Evolutionary conservation across 345 rosid genomes (phyloP), one percentile per base, ranked within the genome.

Genomic region (Rhizophora mangle): DNA sequence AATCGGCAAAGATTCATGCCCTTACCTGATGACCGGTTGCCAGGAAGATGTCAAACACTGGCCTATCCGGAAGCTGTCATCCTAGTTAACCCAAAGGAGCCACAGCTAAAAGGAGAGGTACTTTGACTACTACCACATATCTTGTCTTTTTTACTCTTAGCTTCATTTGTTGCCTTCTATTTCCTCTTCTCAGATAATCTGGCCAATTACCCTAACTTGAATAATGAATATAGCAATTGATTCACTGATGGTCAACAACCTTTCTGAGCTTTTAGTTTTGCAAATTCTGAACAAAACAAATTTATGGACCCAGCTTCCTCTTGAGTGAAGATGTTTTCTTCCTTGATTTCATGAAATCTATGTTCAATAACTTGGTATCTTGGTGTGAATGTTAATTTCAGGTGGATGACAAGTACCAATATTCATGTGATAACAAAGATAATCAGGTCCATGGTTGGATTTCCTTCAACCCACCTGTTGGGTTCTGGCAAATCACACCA

Each of bases 371-470:
- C 49, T 43, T 13, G 19, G 4, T 13, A 43, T 39, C 15, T 10
- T 39, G 16, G 15, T 39, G 46, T 43, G 49, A 43, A 43, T 43
- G 49, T 13, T 43, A 13, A 43, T 13, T 43, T 43, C 43, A 73
- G 76, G 76, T 73, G 66, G 76, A 73, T 54, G 76, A 73, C 71
- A 73, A 73, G 56, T 73, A 73, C 62, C 76, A 73, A 52, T 73
- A 73, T 66, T 73, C 76, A 16, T 65, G 66, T 15, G 52, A 65
- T 19, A 73, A 66, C 70, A 34, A 60, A 73, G 66, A 73, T 61
- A 66, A 66, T 66, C 36, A 11, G 61, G 76, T 73, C 22, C 76
- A 73, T 36, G 76, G 76, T 30, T 73, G 76, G 76, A 73, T 73
- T 20, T 66, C 60, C 56, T 60, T 66, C 29, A 61, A 66, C 22